phyloP scores from a whole-genome alignment of 179 eudicot species.

The Beta lomatogona region DNA sequence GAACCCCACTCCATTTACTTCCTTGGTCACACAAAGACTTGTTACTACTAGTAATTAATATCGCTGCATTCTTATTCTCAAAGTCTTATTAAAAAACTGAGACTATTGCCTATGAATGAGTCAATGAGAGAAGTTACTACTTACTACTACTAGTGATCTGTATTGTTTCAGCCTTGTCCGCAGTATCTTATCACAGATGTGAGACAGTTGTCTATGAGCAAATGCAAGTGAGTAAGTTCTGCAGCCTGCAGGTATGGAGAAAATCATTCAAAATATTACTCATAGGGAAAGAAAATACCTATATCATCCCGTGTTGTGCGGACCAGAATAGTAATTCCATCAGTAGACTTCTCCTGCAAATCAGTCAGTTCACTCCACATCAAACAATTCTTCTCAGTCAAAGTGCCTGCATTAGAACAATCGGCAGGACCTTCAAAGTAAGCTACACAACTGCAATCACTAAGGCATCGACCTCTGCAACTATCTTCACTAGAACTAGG shows the following conservation, averaged over 20 bases:
- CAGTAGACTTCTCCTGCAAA: conserved; percentile 4
- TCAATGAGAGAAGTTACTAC: background rate
- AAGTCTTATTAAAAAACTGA: background rate
- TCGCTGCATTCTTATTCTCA: background rate
- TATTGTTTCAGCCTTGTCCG: background rate
- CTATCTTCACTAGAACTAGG: background rate
- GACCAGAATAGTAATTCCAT: background rate
- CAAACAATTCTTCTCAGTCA: background rate
- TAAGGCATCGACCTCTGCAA: conserved; percentile 29
- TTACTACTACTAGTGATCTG: background rate
- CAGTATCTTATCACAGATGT: background rate
- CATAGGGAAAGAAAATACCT: background rate
- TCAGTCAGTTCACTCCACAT: background rate
- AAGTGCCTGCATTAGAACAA: background rate
- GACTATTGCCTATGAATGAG: background rate
- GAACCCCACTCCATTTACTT: background rate
- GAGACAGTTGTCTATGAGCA: background rate
- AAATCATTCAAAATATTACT: background rate
- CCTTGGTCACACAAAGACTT: background rate
- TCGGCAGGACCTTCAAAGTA: conserved; percentile 24
- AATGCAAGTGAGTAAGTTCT: background rate
- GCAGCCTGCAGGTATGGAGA: background rate
- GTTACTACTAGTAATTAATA: background rate
- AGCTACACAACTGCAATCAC: conserved; percentile 31
- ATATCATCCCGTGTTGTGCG: conserved; percentile 8